These are phyloP conservation scores for Chrysoporthe cubensis DNA, from an alignment of 2,329 filamentous ascomycete species.

Conservation along the genomic window DNA sequence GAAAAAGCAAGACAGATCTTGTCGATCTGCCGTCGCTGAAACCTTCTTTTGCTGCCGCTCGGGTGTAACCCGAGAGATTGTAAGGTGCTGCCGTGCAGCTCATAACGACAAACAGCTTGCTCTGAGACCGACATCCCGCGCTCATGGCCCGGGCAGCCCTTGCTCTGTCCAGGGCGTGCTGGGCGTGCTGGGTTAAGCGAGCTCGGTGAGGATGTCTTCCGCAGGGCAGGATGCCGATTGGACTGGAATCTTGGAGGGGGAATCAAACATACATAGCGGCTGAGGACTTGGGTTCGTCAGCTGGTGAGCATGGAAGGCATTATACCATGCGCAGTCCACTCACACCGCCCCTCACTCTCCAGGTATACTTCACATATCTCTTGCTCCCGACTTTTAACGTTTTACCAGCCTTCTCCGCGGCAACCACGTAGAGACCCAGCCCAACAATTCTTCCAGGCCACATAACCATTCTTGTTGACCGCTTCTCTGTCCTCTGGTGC, in stretches of 20 bases:
- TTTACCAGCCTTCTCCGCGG: constrained; percentile 11
- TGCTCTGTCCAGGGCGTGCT: too few relatives aligned
- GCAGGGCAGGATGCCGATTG: background rate
- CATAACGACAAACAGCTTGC: background rate
- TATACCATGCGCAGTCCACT: too few relatives aligned
- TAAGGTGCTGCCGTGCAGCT: background rate
- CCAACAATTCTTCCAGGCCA: constrained; percentile 21
- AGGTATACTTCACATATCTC: background rate
- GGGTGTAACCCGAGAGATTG: background rate
- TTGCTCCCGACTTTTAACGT: constrained; percentile 4
- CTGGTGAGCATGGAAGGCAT: too few relatives aligned
- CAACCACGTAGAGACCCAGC: constrained; percentile 4
- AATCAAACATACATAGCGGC: background rate
- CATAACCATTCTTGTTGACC: constrained; percentile 6
- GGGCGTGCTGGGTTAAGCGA: constrained; percentile 7
- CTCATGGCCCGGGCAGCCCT: background rate
- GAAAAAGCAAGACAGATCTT: constrained; percentile 2
- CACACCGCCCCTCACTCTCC: too few relatives aligned
- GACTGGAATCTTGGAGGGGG: background rate
- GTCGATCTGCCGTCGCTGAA: constrained; percentile 13
- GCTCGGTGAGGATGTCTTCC: background rate
- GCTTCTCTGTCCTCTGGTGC: constrained; percentile 5
- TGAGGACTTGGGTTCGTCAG: too few relatives aligned
- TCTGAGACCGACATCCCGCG: background rate
- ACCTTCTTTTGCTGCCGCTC: background rate